These are phyloP conservation scores for Darksidea phi DNA, from an alignment of 495 filamentous ascomycete species.

Conservation along the genomic window DNA sequence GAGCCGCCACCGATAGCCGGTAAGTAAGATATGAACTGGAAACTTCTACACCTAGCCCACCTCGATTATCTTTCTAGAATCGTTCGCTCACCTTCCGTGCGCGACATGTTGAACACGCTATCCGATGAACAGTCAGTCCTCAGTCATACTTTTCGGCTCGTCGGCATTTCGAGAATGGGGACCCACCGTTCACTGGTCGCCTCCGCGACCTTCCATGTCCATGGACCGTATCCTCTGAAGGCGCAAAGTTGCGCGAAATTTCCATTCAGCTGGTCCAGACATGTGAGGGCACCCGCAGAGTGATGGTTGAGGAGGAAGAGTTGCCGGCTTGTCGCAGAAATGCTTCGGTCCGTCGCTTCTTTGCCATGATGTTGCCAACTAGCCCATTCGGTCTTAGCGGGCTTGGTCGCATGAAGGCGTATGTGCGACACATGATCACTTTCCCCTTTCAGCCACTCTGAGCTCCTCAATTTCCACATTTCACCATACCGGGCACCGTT, in stretches of 20 bases:
- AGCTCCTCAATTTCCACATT: too few species aligned
- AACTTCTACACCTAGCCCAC: not conserved
- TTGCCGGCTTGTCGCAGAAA: too few species aligned
- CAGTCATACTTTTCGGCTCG: not conserved
- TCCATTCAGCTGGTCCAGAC: not conserved
- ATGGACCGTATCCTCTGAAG: not conserved
- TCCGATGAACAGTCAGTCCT: too few species aligned
- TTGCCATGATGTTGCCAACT: too few species aligned
- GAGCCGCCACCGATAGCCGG: not conserved
- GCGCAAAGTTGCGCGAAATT: not conserved
- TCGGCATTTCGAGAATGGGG: not conserved
- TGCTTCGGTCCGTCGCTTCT: too few species aligned
- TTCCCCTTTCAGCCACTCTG: too few species aligned
- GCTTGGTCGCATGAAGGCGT: too few species aligned
- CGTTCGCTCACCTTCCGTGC: not conserved
- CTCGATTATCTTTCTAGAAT: not conserved
- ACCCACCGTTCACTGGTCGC: slow-evolving; percentile 1
- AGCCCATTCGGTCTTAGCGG: too few species aligned
- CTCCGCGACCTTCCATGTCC: not conserved
- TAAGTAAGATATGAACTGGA: not conserved
- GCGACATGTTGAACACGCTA: not conserved
- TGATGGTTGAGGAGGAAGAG: too few species aligned
- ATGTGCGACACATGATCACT: too few species aligned
- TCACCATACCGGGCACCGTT: too few species aligned
- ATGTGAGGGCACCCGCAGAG: not conserved